A percentile compares a stretch with the other conserved stretches of the same genome.
Evolutionary conservation across 2,329 filamentous ascomycete species (phyloP).

Genomic region (Colletotrichum higginsianum): DNA sequence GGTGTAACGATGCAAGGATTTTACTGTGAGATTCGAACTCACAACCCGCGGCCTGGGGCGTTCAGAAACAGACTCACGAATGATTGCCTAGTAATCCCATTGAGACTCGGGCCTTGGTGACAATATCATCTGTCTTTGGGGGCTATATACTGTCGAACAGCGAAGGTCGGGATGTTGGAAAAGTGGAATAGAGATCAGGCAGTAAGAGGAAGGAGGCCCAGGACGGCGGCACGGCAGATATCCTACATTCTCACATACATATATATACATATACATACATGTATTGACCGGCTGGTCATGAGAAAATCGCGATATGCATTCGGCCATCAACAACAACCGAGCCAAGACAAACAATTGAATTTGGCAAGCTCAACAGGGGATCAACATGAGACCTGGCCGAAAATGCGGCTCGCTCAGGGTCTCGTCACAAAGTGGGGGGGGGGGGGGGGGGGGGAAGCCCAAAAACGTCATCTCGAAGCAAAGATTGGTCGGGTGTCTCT

Average conservation of each 20-base stretch:
- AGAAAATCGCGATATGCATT: not conserved
- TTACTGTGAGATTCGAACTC: not conserved
- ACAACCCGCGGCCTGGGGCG: not conserved
- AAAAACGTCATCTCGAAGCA: not conserved
- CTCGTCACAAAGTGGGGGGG: not conserved
- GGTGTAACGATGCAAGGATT: conserved; percentile 7
- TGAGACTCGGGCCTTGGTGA: not conserved
- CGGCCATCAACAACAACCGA: not conserved
- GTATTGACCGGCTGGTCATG: not conserved
- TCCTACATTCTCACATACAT: no score
- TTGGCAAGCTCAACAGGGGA: not conserved
- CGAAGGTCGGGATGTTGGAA: not conserved
- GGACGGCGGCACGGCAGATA: not conserved
- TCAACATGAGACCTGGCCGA: not conserved
- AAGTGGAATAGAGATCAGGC: not conserved
- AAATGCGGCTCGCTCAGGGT: conserved; percentile 14
- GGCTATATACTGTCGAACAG: not conserved
- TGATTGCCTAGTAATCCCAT: not conserved
- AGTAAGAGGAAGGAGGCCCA: not conserved
- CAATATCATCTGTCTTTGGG: not conserved
- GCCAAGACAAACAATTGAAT: not conserved
- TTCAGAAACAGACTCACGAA: not conserved
- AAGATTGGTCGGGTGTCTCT: not conserved
- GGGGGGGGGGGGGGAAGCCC: no score
- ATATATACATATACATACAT: no score